These are phyloP conservation scores for Wickerhamomyces silvicola DNA, from an alignment of 805 yeast genomes.

Conservation along the genomic window DNA sequence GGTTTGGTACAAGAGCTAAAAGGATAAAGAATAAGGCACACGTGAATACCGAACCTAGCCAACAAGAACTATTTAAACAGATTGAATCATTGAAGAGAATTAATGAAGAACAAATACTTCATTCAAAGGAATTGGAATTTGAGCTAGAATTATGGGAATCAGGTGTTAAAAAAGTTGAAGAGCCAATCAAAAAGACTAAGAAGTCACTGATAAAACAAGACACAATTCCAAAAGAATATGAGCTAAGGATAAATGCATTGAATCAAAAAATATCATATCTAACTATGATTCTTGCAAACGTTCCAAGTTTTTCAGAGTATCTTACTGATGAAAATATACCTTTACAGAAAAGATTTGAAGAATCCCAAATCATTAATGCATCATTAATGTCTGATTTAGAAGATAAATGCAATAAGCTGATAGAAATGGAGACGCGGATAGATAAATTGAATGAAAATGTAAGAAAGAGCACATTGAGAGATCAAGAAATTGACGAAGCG, in stretches of 20 bases:
- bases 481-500: conserved; percentile 28
- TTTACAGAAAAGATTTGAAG: conserved; percentile 9
- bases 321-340: conserved; percentile 1
- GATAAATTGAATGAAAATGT: conserved; percentile 32
- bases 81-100: conserved; percentile 14
- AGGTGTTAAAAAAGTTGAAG: conserved; percentile 9
- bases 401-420: conserved; percentile 21
- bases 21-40: conserved; percentile 58
- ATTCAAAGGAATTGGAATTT: conserved; percentile 11
- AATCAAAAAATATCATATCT: conserved; percentile 11
- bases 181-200: not conserved
- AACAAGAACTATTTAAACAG: conserved; percentile 15
- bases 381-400: conserved; percentile 20
- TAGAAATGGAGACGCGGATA: conserved; percentile 37
- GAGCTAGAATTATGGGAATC: conserved; percentile 21
- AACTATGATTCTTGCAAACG: conserved; percentile 8
- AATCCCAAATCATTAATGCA: conserved; percentile 14
- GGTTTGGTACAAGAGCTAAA: conserved; percentile 74
- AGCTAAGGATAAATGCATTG: not conserved
- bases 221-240: not conserved
- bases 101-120: conserved; percentile 13
- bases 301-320: conserved; percentile 6
- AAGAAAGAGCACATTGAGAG: conserved; percentile 7
- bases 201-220: conserved; percentile 2
- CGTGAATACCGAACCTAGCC: conserved; percentile 36